Conservation (phyloP, 2,329 filamentous ascomycete species). For the Curvularia eragrostidis region DNA sequence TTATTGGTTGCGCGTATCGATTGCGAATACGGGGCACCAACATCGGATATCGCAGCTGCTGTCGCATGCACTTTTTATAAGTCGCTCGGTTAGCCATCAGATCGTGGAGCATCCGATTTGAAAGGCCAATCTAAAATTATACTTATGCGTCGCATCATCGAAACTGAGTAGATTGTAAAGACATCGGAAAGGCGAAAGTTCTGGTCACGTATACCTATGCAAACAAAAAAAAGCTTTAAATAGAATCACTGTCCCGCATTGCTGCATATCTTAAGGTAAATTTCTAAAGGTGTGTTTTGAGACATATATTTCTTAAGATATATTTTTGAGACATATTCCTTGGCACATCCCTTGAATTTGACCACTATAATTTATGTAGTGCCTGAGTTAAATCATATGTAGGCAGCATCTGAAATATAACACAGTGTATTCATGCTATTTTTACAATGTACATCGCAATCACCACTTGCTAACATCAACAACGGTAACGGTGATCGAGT, state of each 20-base stretch:
- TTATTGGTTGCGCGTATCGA: neutral
- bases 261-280: neutral
- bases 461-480: constrained; percentile 39
- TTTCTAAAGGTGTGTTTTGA: too few relatives aligned
- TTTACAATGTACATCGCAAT: neutral
- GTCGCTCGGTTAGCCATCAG: neutral
- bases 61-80: neutral
- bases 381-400: neutral
- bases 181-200: neutral
- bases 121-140: too few relatives aligned
- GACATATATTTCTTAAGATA: too few relatives aligned
- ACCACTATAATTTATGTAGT: neutral
- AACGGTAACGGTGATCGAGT: constrained; percentile 41
- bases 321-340: too few relatives aligned
- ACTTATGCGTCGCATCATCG: neutral
- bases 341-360: neutral
- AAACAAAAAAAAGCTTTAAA: neutral
- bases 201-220: neutral
- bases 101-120: neutral
- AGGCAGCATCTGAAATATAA: neutral
- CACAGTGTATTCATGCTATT: neutral
- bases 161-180: neutral
- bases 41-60: neutral
- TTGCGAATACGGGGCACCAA: neutral
- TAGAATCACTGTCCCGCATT: neutral